Conservation (phyloP, 169 alveolate species). For the Eimeria necatrix region DNA sequence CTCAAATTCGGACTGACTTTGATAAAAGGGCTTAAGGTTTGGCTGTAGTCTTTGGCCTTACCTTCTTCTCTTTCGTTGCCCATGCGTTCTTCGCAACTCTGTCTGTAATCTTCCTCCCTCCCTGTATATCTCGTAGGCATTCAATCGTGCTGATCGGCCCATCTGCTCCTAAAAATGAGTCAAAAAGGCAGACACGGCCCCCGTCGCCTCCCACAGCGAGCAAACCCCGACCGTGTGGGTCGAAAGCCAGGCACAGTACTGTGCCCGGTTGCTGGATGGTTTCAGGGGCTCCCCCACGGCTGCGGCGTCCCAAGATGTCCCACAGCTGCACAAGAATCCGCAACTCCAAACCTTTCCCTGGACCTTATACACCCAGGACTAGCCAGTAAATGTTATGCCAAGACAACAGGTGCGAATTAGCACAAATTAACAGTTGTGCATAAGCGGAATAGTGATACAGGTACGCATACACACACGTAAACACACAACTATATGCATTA, state of each 20-base stretch:
- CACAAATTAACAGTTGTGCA: too few species aligned
- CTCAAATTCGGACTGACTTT: too few species aligned
- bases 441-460: neutral
- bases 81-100: conserved; percentile 81
- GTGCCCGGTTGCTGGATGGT: conserved; percentile 89
- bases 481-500: neutral
- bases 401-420: neutral
- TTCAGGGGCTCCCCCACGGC: conserved; percentile 92
- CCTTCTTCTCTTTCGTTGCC: conserved; percentile 52
- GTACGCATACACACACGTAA: neutral
- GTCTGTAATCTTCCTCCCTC: conserved; percentile 82
- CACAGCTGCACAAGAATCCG: conserved; percentile 87
- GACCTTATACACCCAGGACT: neutral
- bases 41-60: neutral
- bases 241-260: conserved; percentile 90
- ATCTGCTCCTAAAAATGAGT: conserved; percentile 70
- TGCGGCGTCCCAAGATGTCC: conserved; percentile 88
- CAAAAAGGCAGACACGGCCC: conserved; percentile 87
- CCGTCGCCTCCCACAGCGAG: conserved; percentile 86
- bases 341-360: neutral
- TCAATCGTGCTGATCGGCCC: conserved; percentile 76
- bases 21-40: too few species aligned
- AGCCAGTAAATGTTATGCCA: neutral
- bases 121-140: conserved; percentile 85
- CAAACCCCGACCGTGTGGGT: conserved; percentile 91